Percentiles rank a stretch among this genome's conserved stretches.
phyloP scores from a whole-genome alignment of 2,329 filamentous ascomycete species.

The Neopestalotiopsis sp. region DNA sequence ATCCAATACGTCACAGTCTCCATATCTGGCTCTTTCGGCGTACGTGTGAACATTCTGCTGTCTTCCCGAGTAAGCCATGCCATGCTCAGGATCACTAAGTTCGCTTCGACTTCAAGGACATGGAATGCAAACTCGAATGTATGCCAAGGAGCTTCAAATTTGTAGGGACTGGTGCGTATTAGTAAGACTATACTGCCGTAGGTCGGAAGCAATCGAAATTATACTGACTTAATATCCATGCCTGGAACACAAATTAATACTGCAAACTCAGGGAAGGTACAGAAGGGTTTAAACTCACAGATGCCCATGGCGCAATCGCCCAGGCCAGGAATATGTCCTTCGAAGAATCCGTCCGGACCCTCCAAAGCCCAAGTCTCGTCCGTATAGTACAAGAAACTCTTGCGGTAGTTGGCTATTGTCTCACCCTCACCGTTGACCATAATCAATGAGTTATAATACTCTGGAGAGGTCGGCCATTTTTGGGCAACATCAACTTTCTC shows the following conservation, averaged over 20 bases:
- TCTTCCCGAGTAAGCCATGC: constrained; percentile 73
- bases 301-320: constrained; percentile 63
- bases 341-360: constrained; percentile 55
- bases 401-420: constrained; percentile 64
- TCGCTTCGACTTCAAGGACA: constrained; percentile 58
- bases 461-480: constrained; percentile 52
- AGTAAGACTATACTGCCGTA: constrained; percentile 26
- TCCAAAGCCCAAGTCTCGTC: constrained; percentile 68
- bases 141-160: constrained; percentile 54
- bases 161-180: constrained; percentile 47
- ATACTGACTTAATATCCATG: constrained; percentile 65
- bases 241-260: constrained; percentile 33
- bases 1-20: constrained; percentile 80
- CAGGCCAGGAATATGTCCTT: constrained; percentile 48
- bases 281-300: constrained; percentile 45
- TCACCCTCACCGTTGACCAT: constrained; percentile 64
- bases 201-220: constrained; percentile 22
- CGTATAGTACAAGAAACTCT: constrained; percentile 61
- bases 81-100: constrained; percentile 75
- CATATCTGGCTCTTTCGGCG: constrained; percentile 64
- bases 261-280: constrained; percentile 1
- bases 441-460: constrained; percentile 53
- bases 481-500: constrained; percentile 63
- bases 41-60: constrained; percentile 25
- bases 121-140: constrained; percentile 60